Percentiles rank a stretch among this genome's conserved stretches.
Conservation (phyloP, 2,329 filamentous ascomycete genomes). For the Ophiognomonia clavigignenti-juglandacearum region DNA sequence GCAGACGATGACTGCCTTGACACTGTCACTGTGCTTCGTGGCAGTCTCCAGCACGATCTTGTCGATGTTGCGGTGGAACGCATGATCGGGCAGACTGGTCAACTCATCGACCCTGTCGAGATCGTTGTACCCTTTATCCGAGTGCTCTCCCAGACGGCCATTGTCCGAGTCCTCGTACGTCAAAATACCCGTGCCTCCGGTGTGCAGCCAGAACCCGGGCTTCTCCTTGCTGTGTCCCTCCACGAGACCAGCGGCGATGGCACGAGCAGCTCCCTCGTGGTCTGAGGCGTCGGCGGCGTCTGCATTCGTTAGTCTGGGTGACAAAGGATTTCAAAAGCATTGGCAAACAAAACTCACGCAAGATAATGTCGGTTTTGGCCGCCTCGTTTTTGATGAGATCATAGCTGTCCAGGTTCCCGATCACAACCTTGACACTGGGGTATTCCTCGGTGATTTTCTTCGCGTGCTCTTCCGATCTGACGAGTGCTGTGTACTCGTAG, state of each 20-base stretch:
- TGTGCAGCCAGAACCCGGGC: constrained; percentile 46
- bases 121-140: constrained; percentile 51
- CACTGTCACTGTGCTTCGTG: constrained; percentile 26
- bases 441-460: constrained; percentile 40
- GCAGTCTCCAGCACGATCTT: constrained; percentile 51
- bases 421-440: constrained; percentile 42
- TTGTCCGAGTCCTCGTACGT: constrained; percentile 35
- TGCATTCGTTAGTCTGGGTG: constrained; percentile 17
- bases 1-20: constrained; percentile 40
- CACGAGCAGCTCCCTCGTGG: constrained; percentile 33
- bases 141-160: constrained; percentile 36
- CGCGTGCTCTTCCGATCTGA: constrained; percentile 43
- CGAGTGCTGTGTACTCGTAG: constrained; percentile 38
- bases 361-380: constrained; percentile 43
- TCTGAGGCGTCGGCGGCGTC: constrained; percentile 47
- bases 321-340: background rate
- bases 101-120: constrained; percentile 52
- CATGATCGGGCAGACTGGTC: constrained; percentile 49
- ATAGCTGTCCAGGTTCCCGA: constrained; percentile 42
- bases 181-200: constrained; percentile 45
- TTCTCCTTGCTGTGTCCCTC: constrained; percentile 36
- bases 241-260: constrained; percentile 42
- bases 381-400: constrained; percentile 46
- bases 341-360: constrained; percentile 32
- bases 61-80: constrained; percentile 63